Percentiles rank a stretch among this genome's conserved stretches.
Evolutionary conservation across 2,329 filamentous ascomycete species (phyloP).

Genomic region (Cordyceps pruinosa): DNA sequence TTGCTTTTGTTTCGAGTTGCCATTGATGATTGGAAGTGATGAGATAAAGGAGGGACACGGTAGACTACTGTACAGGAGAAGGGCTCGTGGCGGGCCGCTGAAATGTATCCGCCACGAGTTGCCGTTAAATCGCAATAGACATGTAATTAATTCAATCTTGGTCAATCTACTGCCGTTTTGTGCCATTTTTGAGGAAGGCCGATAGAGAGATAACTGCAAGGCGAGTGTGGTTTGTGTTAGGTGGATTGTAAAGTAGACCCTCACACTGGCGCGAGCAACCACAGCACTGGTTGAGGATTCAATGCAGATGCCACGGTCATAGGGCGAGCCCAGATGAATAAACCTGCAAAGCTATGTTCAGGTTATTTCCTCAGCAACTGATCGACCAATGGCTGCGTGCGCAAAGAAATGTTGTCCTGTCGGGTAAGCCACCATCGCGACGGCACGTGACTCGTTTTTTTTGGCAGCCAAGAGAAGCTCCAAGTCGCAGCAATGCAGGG

Average conservation of each 20-base stretch:
- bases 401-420: neutral
- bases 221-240: too few species aligned
- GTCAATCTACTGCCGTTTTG: neutral
- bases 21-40: constrained; percentile 8
- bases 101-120: neutral
- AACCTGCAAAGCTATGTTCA: too few species aligned
- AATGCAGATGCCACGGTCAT: too few species aligned
- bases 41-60: constrained; percentile 3
- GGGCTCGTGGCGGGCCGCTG: neutral
- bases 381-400: neutral
- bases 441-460: neutral
- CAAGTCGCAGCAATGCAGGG: neutral
- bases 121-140: constrained; percentile 8
- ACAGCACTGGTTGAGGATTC: too few species aligned
- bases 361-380: neutral
- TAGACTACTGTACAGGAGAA: constrained; percentile 9
- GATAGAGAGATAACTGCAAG: too few species aligned
- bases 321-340: too few species aligned
- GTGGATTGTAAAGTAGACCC: too few species aligned
- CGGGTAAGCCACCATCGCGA: neutral
- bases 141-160: constrained; percentile 11
- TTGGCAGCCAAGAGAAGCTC: neutral
- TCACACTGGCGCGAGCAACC: too few species aligned
- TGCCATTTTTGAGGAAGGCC: too few species aligned
- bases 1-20: constrained; percentile 18